A percentile compares a stretch with the other conserved stretches of the same genome.
Evolutionary conservation across 2,329 filamentous ascomycete species (phyloP).

Genomic region (Calonectria honghensis): DNA sequence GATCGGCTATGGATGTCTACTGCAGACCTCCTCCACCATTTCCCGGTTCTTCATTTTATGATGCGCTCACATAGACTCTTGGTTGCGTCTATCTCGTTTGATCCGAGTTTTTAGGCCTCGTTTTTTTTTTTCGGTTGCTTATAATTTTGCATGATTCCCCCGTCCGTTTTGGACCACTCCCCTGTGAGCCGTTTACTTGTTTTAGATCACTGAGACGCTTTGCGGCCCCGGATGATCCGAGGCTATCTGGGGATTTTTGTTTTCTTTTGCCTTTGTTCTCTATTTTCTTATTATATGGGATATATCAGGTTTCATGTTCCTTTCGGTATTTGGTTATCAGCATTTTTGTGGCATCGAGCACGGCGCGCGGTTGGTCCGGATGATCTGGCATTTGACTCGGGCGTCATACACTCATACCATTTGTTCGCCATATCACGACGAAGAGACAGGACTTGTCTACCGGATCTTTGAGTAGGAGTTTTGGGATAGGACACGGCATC

Average conservation of each 20-base stretch:
- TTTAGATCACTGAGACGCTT: constrained; percentile 10
- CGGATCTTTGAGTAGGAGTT: constrained; percentile 36
- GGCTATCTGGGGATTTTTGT: constrained; percentile 8
- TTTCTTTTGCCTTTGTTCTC: constrained; percentile 32
- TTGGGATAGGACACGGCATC: constrained; percentile 32
- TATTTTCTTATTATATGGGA: constrained; percentile 37
- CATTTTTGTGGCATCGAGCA: constrained; percentile 41
- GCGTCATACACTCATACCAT: constrained; percentile 35
- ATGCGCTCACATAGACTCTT: constrained; percentile 6
- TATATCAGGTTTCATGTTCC: constrained; percentile 24
- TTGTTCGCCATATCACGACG: constrained; percentile 31
- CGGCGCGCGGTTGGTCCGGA: constrained; percentile 36
- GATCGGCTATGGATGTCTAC: background rate
- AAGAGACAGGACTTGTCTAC: constrained; percentile 24
- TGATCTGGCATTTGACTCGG: constrained; percentile 35
- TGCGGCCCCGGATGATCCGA: background rate
- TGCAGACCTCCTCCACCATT: background rate
- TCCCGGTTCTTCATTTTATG: background rate
- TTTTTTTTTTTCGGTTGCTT: background rate
- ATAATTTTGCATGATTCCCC: constrained; percentile 19
- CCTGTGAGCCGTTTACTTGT: background rate
- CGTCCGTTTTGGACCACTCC: background rate
- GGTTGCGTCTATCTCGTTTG: background rate
- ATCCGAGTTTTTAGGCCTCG: constrained; percentile 7
- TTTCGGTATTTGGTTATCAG: constrained; percentile 15